Base-by-base conservation (phyloP, 805 yeast genomes). In the Barnettozyma salicaria region DNA sequence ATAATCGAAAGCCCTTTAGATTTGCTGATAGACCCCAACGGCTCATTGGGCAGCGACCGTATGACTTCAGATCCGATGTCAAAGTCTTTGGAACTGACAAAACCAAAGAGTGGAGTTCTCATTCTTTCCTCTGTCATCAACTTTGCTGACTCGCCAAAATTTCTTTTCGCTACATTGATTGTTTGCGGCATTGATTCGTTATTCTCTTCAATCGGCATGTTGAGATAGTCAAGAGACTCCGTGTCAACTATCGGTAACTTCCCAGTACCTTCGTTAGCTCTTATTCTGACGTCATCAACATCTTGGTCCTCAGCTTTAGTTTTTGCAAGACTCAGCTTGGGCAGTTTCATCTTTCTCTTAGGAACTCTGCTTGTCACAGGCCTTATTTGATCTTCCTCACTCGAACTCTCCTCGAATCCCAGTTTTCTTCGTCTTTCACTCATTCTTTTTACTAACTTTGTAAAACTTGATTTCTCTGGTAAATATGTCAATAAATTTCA, bases 1-100 rank as follows among this genome's bases (percentile, higher is more conserved):
- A 77, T 75, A 43, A 76, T 74, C 6, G 63, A 46, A 18, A 72
- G 57, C 0, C 76, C 79, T 33, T 64, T 59, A 0, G 74, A 68
- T 32, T 60, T 56, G 6, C 22, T 8, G 14, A 27, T 31, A n/a
- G 13, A 26, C n/a, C 18, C 32, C 10, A 35, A 14, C 2, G 37
- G 42, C 2, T 6, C 19, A 19, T 38, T 40, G 4, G 43, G 41
- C 4, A 45, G 35, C 10, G 36, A 27, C 4, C 16, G 25, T 10
- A 39, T 23, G 1, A 25, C 19, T 8, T 27, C n/a, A n/a, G 30
- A 4, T 6, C 27, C 11, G 9, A 5, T 27, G 12, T 28, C 18
- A 10, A 35, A 24, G 10, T 30, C 42, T 1, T 27, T 29, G 1
- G 36, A 25, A 11, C 25, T 14, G 4, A 43, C 17, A 25, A 47